phyloP scores from a whole-genome alignment of 768 basidiomycete species.

The Lactifluus pinguis region DNA sequence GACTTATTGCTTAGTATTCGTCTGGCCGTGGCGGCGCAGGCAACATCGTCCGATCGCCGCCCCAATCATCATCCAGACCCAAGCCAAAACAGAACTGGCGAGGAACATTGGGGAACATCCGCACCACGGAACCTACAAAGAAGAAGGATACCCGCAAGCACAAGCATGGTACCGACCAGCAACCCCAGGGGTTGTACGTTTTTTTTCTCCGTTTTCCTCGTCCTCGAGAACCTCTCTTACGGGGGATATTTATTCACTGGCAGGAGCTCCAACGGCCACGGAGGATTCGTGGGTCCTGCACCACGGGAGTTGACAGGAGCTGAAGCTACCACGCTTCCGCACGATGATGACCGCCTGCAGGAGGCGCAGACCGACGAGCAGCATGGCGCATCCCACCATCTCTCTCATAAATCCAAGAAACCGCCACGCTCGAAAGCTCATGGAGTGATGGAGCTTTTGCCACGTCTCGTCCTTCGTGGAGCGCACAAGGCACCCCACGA shows the following conservation, averaged over 20 bases:
- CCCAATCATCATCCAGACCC: constrained; percentile 31
- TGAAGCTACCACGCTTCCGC: constrained; percentile 14
- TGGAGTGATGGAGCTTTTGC: no score
- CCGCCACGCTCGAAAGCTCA: no score
- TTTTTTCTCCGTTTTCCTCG: background rate
- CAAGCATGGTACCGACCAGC: constrained; percentile 25
- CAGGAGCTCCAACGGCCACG: constrained; percentile 57
- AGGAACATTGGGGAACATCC: constrained; percentile 55
- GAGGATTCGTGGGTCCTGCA: constrained; percentile 55
- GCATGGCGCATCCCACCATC: no score
- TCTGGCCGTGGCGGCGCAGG: constrained; percentile 58
- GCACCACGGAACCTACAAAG: constrained; percentile 21
- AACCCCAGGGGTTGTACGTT: constrained; percentile 33
- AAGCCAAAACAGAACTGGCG: constrained; percentile 44
- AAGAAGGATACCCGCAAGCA: constrained; percentile 25
- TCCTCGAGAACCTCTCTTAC: background rate
- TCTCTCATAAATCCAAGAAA: no score
- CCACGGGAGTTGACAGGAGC: constrained; percentile 16
- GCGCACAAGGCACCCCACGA: no score
- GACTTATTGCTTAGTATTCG: constrained; percentile 29
- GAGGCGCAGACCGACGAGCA: constrained; percentile 18
- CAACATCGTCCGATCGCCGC: constrained; percentile 35
- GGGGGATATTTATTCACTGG: constrained; percentile 4
- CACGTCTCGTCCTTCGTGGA: no score
- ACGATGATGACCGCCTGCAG: background rate